Conservation (phyloP, 2,329 filamentous ascomycete species). For the Clarireedia sp. region DNA sequence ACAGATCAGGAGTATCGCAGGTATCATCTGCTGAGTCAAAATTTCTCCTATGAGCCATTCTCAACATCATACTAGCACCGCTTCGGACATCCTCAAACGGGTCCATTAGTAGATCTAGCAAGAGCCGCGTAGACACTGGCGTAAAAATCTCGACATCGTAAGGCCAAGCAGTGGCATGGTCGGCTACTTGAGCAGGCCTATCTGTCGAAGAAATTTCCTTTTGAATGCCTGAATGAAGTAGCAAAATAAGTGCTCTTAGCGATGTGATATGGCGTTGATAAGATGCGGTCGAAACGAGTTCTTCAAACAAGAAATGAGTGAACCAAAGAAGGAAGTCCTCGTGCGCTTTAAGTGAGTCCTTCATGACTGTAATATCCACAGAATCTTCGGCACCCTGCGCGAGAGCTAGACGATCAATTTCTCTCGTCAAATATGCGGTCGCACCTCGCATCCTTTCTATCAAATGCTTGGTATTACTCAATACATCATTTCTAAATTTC, state of each 20-base stretch:
- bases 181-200: conserved; percentile 2
- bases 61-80: conserved; percentile 43
- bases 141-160: conserved; percentile 32
- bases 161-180: conserved; percentile 23
- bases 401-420: conserved; percentile 15
- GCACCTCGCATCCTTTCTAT: conserved; percentile 66
- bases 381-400: conserved; percentile 8
- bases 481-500: conserved; percentile 74
- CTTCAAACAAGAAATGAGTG: conserved; percentile 59
- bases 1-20: background rate
- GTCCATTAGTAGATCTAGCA: conserved; percentile 76
- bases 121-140: conserved; percentile 47
- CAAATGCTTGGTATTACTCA: conserved; percentile 67
- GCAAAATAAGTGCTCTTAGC: conserved; percentile 58
- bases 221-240: conserved; percentile 41
- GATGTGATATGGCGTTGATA: conserved; percentile 86
- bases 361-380: conserved; percentile 4
- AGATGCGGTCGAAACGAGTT: conserved; percentile 72
- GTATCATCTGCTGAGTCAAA: conserved; percentile 8
- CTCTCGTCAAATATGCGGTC: conserved; percentile 46
- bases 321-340: conserved; percentile 68
- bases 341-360: conserved; percentile 36
- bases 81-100: conserved; percentile 88
- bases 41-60: conserved; percentile 36
- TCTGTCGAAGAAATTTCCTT: background rate